Evolutionary conservation across 2,329 filamentous ascomycete genomes (phyloP).

Genomic region (Xylaria sp.): DNA sequence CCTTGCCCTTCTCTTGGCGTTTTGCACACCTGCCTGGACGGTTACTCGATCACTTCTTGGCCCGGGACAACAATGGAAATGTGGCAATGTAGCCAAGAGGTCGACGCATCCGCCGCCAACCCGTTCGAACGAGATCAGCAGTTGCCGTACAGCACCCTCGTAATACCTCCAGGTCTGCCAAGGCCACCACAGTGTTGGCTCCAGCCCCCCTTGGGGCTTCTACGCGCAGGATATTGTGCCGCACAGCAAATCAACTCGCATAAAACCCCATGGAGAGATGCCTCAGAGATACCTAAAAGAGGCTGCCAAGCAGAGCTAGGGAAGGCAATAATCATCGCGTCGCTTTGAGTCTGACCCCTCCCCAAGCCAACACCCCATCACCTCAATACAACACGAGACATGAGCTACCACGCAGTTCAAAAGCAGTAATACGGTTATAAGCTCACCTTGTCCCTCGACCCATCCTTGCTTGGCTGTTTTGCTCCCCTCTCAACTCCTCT

Average conservation of each 20-base stretch:
- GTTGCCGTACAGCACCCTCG: not conserved
- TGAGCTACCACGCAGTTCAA: not conserved
- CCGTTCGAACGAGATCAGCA: not conserved
- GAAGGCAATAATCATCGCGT: constrained; percentile 1
- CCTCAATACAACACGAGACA: constrained; percentile 22
- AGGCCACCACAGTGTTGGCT: not conserved
- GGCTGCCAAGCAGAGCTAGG: constrained; percentile 13
- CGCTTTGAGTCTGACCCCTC: not conserved
- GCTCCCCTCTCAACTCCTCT: not conserved
- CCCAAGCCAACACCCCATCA: constrained; percentile 1
- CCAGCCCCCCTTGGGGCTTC: not conserved
- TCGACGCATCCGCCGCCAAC: constrained; percentile 16
- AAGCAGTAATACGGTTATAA: constrained; percentile 22
- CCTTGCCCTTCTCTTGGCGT: constrained; percentile 22
- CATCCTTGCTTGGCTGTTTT: not conserved
- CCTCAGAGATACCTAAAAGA: too few relatives aligned
- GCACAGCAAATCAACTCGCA: constrained; percentile 4
- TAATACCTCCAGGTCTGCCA: not conserved
- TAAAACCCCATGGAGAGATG: not conserved
- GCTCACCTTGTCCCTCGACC: not conserved
- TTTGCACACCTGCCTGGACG: constrained; percentile 6
- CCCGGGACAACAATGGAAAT: not conserved
- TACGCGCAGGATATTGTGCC: not conserved
- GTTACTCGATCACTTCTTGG: constrained; percentile 12
- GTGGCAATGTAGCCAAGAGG: constrained; percentile 11